Base-by-base conservation (phyloP, 176 grass and related monocot species). In the Zoysia pacifica region DNA sequence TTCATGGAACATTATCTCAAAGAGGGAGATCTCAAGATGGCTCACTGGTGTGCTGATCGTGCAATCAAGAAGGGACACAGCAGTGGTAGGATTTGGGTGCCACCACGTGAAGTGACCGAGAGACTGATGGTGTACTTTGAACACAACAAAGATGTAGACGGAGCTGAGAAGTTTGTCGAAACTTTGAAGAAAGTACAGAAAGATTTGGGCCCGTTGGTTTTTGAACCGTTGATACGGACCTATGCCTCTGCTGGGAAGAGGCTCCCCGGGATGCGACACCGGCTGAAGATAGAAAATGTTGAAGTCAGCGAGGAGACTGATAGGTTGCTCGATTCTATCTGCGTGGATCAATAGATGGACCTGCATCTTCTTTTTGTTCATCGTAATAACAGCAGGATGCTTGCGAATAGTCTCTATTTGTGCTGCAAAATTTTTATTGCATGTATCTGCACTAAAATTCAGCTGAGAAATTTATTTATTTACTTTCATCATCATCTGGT, bases 41-140 rank as follows among this genome's bases (percentile, higher is more conserved):
- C 68, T 37, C 50, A 89, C 7, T 94, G 92, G 92, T 98, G 96
- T 7, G 77, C 81, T 0, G 88, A 98, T 39, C 90, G 88, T 35
- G 96, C 92, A 14, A 98, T 98, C 53, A 94, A 98, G 74, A 98
- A 98, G 86, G 92, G 92, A 1, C 85, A 81, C 80, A 98, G 90
- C 80, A 78, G 41, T 18, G 83, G 83, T 55, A 93, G 92, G 72
- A 79, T 87, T 6, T 94, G 92, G 88, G 83, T 86, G 42, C 92
- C 92, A 18, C 79, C 85, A 9, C 48, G 0, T n/a, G 65, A 82
- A 2, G 92, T 89, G 70, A 78, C 79, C 0, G 12, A 65, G 38
- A 87, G 83, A 52, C 81, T 98, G 70, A 89, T 98, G 70, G 50
- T 9, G 10, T 91, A 89, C 69, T 98, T 98, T 62, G 88, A 93